Conservation (phyloP, 208 protist species). For the Leishmania major region DNA sequence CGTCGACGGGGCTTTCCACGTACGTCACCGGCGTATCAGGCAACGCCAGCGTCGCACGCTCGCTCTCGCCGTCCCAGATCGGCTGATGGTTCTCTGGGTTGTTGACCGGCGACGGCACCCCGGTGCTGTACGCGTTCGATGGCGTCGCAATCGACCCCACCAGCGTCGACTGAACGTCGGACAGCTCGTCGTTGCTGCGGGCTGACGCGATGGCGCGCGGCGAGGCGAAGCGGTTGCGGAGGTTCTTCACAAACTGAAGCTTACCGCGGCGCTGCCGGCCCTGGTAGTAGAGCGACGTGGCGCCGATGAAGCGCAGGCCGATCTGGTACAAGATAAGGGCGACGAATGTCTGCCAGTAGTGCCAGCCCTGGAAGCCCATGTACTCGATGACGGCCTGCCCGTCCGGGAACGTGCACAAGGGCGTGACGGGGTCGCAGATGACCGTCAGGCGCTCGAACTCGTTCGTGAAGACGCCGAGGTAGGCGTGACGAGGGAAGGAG, state of each 20-base stretch:
- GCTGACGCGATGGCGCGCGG: conserved; percentile 64
- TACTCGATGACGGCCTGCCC: conserved; percentile 57
- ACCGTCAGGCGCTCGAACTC: conserved; percentile 70
- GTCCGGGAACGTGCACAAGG: conserved; percentile 51
- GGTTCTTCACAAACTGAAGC: conserved; percentile 65
- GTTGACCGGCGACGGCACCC: conserved; percentile 1
- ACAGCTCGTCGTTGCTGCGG: conserved; percentile 57
- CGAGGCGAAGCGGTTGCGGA: conserved; percentile 57
- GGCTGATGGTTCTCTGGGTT: conserved; percentile 16
- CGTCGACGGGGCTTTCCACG: conserved; percentile 21
- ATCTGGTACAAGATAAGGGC: conserved; percentile 68
- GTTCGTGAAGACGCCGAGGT: conserved; percentile 76
- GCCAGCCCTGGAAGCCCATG: conserved; percentile 71
- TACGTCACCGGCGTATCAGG: conserved; percentile 26
- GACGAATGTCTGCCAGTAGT: conserved; percentile 71
- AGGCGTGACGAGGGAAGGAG: conserved; percentile 80
- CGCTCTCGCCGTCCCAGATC: conserved; percentile 9
- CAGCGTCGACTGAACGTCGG: conserved; percentile 39
- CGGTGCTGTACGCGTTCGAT: conserved; percentile 44
- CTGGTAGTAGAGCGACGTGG: conserved; percentile 61
- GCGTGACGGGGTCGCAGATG: conserved; percentile 69
- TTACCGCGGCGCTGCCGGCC: conserved; percentile 57
- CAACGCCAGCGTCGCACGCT: conserved; percentile 20
- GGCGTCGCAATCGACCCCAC: conserved; percentile 67
- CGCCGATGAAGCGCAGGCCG: conserved; percentile 55